phyloP scores from a whole-genome alignment of 805 yeast genomes.

The Monosporozyma aerobia region DNA sequence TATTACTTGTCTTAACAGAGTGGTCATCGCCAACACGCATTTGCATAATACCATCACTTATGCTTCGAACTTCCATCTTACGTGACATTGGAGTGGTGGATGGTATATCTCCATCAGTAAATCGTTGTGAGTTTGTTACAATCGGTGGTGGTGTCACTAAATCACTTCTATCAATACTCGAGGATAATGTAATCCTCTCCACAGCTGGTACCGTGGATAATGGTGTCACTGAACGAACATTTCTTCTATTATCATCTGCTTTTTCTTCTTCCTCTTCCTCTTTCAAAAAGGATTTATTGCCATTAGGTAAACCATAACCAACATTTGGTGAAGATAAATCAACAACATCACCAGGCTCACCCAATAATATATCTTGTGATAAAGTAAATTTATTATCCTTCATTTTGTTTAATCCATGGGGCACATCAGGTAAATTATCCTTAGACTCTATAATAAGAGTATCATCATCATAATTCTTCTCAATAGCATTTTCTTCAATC shows the following conservation, averaged over 20 bases:
- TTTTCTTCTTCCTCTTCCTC: background rate
- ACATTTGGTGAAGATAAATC: conserved; percentile 14
- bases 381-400: background rate
- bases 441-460: background rate
- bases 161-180: background rate
- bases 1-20: background rate
- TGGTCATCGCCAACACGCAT: background rate
- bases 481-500: background rate
- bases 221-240: background rate
- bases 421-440: background rate
- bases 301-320: background rate
- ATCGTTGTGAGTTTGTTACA: background rate
- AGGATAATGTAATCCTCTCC: background rate
- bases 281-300: background rate
- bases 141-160: background rate
- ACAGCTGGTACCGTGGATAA: background rate
- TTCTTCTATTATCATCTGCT: background rate
- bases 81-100: background rate
- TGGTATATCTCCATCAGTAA: background rate
- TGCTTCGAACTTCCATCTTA: conserved; percentile 12
- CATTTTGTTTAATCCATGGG: background rate
- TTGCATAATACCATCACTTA: conserved; percentile 19
- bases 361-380: conserved; percentile 20
- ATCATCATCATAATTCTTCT: background rate
- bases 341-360: conserved; percentile 29